These are phyloP conservation scores for Trichoderma harzianum DNA, from an alignment of 2,329 filamentous ascomycete genomes.

Conservation along the genomic window DNA sequence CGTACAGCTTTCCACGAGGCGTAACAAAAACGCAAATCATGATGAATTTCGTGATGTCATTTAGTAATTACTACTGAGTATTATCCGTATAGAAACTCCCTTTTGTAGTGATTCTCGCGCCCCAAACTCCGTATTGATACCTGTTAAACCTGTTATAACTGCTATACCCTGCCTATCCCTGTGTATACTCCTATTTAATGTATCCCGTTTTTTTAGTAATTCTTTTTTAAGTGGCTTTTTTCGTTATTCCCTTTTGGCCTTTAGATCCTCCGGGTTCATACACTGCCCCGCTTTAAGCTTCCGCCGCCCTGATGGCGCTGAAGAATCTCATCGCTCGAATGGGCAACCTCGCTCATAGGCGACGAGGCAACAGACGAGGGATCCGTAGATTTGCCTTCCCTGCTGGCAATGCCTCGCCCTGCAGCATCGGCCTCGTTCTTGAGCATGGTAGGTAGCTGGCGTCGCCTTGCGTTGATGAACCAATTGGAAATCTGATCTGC, in stretches of 20 bases:
- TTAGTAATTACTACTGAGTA: not conserved
- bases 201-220: not conserved
- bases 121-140: not conserved
- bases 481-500: constrained; percentile 72
- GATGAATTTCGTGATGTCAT: constrained; percentile 14
- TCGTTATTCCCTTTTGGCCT: not conserved
- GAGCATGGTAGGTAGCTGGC: constrained; percentile 61
- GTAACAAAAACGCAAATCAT: not conserved
- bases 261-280: constrained; percentile 29
- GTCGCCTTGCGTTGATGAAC: constrained; percentile 74
- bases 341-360: constrained; percentile 43
- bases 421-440: constrained; percentile 50
- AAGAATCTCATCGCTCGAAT: constrained; percentile 38
- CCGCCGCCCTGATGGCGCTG: constrained; percentile 30
- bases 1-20: not conserved
- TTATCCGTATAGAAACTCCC: not conserved
- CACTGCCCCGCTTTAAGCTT: constrained; percentile 46
- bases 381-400: not conserved
- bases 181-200: not conserved
- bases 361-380: not conserved
- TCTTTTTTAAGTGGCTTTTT: not conserved
- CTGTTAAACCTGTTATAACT: too few species aligned
- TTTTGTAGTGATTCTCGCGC: not conserved
- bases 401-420: constrained; percentile 23
- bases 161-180: not conserved